Base-by-base conservation (phyloP, 2,329 filamentous ascomycete species). In the Aspergillus terreus region DNA sequence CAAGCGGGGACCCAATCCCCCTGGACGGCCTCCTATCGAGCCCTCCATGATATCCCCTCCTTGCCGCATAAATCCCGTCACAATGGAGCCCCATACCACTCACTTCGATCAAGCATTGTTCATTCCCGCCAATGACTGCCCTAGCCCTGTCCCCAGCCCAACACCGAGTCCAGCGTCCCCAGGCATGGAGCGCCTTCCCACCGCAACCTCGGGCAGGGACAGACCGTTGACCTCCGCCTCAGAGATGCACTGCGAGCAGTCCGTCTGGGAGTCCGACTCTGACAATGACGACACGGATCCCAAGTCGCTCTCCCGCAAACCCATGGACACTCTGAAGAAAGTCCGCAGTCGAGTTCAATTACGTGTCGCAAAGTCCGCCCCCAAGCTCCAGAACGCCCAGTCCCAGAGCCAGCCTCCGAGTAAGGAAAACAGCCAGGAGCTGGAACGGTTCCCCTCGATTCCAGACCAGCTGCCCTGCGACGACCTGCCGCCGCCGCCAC, bases 91-190 rank as follows among this genome's bases (percentile, higher is more conserved):
- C 6, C 69, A 72, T 49, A 61, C 62, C 11, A 66, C 69, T 2
- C 69, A 69, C 36, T 71, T 72, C 32, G 70, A 72, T 32, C 66
- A 70, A 52, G 66, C 70, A 19, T 55, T 72, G n/a, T 72, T 72
- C 47, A 71, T 72, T 25, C 66, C 70, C 10, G 64, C 68, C 43
- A 69, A 72, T 54, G 66, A 70, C 21, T 63, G 59, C 33, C 63
- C 69, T 5, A 72, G 67, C 43, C 68, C 69, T 2, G 64, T 68
- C 5, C 70, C 69, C 2, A 70, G 66, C 32, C 69, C 66, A 2
- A 58, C 58, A 3, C 30, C 45, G 10, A 44, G 33, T 12, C 56
- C 62, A 11, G 59, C 60, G 21, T 68, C 68, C 4, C 67, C 69
- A 15, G 60, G 63, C 0, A 63, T 69, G 35, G 63, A 67, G 2